phyloP scores from a whole-genome alignment of 2,329 filamentous ascomycete genomes.

The Ciborinia camelliae region DNA sequence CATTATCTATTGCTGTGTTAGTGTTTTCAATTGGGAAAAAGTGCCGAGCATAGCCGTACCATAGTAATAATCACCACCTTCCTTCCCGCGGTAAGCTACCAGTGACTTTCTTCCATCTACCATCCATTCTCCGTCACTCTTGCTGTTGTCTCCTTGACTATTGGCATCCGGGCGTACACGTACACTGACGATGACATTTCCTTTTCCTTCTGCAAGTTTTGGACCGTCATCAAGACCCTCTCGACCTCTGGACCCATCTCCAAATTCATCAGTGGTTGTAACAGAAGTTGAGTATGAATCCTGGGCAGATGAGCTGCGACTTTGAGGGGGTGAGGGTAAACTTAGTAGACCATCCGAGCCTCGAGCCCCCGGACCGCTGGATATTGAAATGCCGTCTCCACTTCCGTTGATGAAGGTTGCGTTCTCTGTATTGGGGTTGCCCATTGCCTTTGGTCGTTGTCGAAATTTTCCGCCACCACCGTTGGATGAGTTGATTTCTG shows the following conservation, averaged over 20 bases:
- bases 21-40: neutral
- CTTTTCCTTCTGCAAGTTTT: constrained; percentile 67
- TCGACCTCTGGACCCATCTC: constrained; percentile 48
- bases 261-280: constrained; percentile 80
- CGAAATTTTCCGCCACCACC: constrained; percentile 26
- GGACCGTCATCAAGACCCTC: constrained; percentile 40
- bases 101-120: constrained; percentile 80
- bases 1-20: constrained; percentile 68
- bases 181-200: constrained; percentile 94
- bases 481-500: constrained; percentile 28
- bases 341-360: constrained; percentile 74
- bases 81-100: constrained; percentile 80
- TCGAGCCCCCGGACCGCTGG: constrained; percentile 56
- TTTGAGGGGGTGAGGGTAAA: constrained; percentile 78
- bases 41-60: constrained; percentile 51
- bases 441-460: constrained; percentile 34
- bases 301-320: constrained; percentile 86
- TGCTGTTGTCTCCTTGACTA: constrained; percentile 54
- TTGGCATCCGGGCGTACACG: constrained; percentile 81
- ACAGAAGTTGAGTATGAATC: constrained; percentile 89
- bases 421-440: constrained; percentile 38
- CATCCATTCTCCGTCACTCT: constrained; percentile 81
- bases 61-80: constrained; percentile 90
- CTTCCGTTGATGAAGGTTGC: constrained; percentile 72
- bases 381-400: constrained; percentile 71